Conservation (phyloP, 2,329 filamentous ascomycete species). For the Karstenula rhodostoma region DNA sequence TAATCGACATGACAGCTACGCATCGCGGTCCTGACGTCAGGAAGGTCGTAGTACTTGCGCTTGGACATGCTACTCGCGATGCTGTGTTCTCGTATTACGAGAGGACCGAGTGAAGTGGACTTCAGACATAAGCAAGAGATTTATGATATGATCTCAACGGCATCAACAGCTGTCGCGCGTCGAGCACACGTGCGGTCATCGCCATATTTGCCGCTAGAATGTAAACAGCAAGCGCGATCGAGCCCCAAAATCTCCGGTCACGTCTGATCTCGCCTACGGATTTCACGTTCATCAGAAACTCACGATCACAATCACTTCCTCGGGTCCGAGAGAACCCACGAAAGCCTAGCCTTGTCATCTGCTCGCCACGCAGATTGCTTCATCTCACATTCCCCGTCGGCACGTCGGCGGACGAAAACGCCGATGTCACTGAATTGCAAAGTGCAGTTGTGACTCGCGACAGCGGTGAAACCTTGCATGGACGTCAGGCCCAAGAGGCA, state of each 20-base stretch:
- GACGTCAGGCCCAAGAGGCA: background rate
- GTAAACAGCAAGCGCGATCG: background rate
- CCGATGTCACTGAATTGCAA: slow-evolving; percentile 1
- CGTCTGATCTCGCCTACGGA: background rate
- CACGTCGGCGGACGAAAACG: background rate
- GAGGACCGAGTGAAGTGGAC: too few species aligned
- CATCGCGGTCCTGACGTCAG: slow-evolving; percentile 10
- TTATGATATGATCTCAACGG: too few species aligned
- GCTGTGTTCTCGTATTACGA: too few species aligned
- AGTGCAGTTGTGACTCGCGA: background rate
- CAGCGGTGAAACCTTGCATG: background rate
- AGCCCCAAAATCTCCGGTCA: background rate
- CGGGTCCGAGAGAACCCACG: background rate
- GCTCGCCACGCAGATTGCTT: background rate
- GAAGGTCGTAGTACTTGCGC: background rate
- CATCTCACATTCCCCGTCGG: background rate
- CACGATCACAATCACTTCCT: background rate
- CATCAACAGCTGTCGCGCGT: background rate
- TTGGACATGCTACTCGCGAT: too few species aligned
- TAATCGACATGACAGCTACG: slow-evolving; percentile 6
- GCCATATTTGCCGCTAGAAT: background rate
- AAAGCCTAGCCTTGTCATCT: background rate
- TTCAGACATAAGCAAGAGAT: too few species aligned
- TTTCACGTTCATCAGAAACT: background rate
- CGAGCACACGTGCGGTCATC: background rate